A percentile compares a stretch with the other conserved stretches of the same genome.
Conservation (phyloP, 2,329 filamentous ascomycete genomes). For the Diaporthe sp. region DNA sequence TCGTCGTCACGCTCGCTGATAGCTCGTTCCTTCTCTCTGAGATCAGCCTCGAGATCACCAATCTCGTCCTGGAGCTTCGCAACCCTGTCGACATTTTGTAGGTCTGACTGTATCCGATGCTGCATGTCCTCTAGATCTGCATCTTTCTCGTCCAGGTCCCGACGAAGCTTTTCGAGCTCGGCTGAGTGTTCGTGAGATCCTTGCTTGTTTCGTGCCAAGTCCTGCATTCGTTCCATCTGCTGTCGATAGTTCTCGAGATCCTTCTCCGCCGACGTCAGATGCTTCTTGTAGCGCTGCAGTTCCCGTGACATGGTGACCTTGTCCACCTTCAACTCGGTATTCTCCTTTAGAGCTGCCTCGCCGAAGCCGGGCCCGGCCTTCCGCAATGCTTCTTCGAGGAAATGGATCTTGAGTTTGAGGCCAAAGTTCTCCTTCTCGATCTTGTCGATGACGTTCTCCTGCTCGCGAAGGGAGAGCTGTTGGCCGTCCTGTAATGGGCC, state of each 20-base stretch:
- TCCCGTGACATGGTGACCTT: constrained; percentile 92
- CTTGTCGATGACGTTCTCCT: constrained; percentile 94
- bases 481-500: constrained; percentile 84
- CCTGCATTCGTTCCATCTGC: constrained; percentile 86
- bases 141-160: constrained; percentile 70
- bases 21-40: constrained; percentile 81
- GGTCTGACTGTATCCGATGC: constrained; percentile 69
- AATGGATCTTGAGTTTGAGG: constrained; percentile 96
- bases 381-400: constrained; percentile 89
- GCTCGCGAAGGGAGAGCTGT: constrained; percentile 90
- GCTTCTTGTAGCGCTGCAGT: constrained; percentile 87
- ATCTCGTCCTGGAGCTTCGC: constrained; percentile 81
- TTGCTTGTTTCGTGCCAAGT: constrained; percentile 83
- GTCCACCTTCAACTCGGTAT: constrained; percentile 95
- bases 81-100: constrained; percentile 70
- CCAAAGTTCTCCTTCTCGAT: constrained; percentile 99
- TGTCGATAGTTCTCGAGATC: constrained; percentile 87
- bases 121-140: constrained; percentile 73
- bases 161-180: constrained; percentile 71
- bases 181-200: constrained; percentile 77
- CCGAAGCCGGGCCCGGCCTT: constrained; percentile 93
- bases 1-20: constrained; percentile 84
- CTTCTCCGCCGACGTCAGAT: constrained; percentile 83
- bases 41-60: constrained; percentile 80
- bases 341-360: constrained; percentile 90